phyloP scores from a whole-genome alignment of 2,329 filamentous ascomycete genomes.

The Gremmenia infestans region DNA sequence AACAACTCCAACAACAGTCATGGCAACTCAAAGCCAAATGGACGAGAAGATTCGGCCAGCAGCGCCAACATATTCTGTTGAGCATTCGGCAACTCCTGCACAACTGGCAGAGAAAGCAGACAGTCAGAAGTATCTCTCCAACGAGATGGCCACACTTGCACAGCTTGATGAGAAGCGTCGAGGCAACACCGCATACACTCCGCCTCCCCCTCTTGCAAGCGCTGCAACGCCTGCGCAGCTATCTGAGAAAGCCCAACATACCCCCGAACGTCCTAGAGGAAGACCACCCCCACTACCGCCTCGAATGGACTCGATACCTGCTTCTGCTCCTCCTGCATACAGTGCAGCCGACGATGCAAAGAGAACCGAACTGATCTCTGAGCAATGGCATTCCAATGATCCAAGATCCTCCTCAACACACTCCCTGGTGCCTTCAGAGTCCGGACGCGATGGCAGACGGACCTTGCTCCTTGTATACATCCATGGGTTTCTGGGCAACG shows the following conservation, averaged over 20 bases:
- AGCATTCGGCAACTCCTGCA: constrained; percentile 12
- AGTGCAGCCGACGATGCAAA: constrained; percentile 22
- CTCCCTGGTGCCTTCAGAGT: constrained; percentile 29
- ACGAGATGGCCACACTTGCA: constrained; percentile 13
- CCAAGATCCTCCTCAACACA: constrained; percentile 32
- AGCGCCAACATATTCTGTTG: background rate
- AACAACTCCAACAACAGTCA: background rate
- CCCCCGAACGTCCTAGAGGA: constrained; percentile 1
- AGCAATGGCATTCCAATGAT: constrained; percentile 31
- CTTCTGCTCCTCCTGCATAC: constrained; percentile 26
- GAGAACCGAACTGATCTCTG: constrained; percentile 26
- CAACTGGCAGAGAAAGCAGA: constrained; percentile 20
- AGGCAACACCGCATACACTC: constrained; percentile 1
- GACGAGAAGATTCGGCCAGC: constrained; percentile 6
- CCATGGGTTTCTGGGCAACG: constrained; percentile 86
- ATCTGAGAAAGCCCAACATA: constrained; percentile 9
- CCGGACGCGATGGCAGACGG: constrained; percentile 36
- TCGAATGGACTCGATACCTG: constrained; percentile 13
- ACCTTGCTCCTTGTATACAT: constrained; percentile 73
- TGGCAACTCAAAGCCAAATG: constrained; percentile 10
- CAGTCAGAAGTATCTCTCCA: background rate
- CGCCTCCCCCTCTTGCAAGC: background rate
- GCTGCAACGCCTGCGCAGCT: constrained; percentile 15
- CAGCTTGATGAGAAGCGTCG: constrained; percentile 18
- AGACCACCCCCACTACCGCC: constrained; percentile 26